Conservation (phyloP, 148 eudicot genomes). For the Diospyros kaki region DNA sequence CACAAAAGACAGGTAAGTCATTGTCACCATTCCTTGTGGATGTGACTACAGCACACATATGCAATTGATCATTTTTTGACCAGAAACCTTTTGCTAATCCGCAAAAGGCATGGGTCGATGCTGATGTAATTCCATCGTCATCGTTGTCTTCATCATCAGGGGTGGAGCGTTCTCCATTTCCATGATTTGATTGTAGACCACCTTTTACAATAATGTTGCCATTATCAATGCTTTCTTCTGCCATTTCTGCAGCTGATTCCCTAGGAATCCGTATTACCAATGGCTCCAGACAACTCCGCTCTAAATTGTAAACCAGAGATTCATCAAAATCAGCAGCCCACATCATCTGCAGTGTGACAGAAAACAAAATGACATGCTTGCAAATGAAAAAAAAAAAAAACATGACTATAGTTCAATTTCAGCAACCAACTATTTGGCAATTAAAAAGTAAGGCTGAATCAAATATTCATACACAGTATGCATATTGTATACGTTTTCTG, state of each 20-base stretch:
- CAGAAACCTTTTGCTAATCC: conserved; percentile 82
- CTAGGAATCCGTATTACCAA: conserved; percentile 60
- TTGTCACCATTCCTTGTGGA: conserved; percentile 64
- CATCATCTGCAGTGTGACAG: conserved; percentile 75
- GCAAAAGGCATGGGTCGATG: conserved; percentile 63
- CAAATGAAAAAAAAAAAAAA: not conserved
- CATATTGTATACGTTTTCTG: too few species aligned
- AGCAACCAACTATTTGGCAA: not conserved
- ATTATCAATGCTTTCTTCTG: conserved; percentile 46
- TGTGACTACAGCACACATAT: conserved; percentile 35
- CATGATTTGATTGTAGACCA: conserved; percentile 37
- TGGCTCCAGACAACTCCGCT: conserved; percentile 70
- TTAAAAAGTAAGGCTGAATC: not conserved
- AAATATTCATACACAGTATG: not conserved
- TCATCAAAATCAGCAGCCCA: conserved; percentile 99
- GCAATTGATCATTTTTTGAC: conserved; percentile 64
- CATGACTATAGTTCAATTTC: not conserved
- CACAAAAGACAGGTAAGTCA: conserved; percentile 86
- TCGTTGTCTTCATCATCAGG: conserved; percentile 21
- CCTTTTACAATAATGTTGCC: conserved; percentile 38
- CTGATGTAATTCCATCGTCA: conserved; percentile 48
- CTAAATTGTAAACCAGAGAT: conserved; percentile 54
- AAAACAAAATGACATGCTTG: conserved; percentile 7
- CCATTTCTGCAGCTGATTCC: conserved; percentile 40
- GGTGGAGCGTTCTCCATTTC: conserved; percentile 34